Base-by-base conservation (phyloP, 352 stramenopile genomes). In the Phytophthora quininea region DNA sequence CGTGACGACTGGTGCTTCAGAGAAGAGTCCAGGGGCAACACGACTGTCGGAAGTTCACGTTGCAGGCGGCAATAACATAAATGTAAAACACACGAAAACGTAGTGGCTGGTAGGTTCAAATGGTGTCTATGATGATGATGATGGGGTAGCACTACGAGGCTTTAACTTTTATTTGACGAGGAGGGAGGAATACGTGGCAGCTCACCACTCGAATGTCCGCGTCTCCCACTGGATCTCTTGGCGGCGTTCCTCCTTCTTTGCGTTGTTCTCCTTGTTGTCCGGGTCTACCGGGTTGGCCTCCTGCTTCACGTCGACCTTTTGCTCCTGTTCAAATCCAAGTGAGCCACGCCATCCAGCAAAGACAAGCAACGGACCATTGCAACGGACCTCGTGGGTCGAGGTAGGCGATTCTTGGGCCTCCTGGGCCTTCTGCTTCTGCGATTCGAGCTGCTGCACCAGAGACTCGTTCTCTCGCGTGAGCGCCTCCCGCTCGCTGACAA, bases 121-220 rank as follows among this genome's bases (percentile, higher is more conserved):
- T 24, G 46, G 3, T 52, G 46, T 52, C 19, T 52, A 33, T 53
- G 19, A 38, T 19, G 43, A 49, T 49, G 9, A 29, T 49, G 43
- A 24, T 49, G 43, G 43, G 43, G 43, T 55, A 12, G 31, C 33
- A 47, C 40, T 48, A 53, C 15, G 51, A 53, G 52, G 52, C 40
- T 66, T 43, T 54, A 62, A 62, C 57, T 32, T 62, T 65, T 69
- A 47, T 52, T 67, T 56, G 51, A 42, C 48, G 50, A 9, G 11
- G 27, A 14, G 27, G 24, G 24, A 53, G 30, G 48, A 12, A 43
- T 8, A 15, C 15, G 42, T 29, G n/a, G 46, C 55, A 51, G 58
- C 10, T 74, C 61, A 76, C 63, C 68, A 76, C 68, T 76, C 63
- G 57, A 76, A 76, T 63, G 53, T 66, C 58, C 54, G 68, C 32